These are phyloP conservation scores for Corchorus capsularis DNA, from an alignment of 345 rosid genomes.

Conservation along the genomic window DNA sequence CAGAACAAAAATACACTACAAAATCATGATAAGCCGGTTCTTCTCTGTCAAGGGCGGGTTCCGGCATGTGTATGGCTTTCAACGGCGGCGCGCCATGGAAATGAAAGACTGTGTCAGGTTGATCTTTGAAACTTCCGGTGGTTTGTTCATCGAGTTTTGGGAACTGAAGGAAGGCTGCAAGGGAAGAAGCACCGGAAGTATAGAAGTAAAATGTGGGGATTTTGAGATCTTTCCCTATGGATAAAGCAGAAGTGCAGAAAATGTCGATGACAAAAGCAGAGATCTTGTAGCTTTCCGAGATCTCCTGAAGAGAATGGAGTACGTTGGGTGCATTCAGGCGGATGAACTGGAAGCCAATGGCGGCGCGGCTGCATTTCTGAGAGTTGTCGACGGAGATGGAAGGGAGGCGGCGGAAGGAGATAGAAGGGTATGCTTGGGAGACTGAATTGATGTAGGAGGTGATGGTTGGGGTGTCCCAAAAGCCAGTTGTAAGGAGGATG, in stretches of 20 bases:
- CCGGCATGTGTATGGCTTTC: constrained; percentile 25
- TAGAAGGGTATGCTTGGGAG: constrained; percentile 27
- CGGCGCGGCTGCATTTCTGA: neutral
- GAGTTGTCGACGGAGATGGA: constrained; percentile 1
- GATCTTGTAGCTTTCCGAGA: constrained; percentile 22
- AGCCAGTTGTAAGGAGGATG: constrained; percentile 25
- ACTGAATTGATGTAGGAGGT: constrained; percentile 19
- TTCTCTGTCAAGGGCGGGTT: constrained; percentile 24
- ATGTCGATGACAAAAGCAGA: constrained; percentile 40
- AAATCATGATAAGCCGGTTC: constrained; percentile 25
- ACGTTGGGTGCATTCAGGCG: constrained; percentile 29
- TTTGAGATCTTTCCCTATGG: constrained; percentile 25
- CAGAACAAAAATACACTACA: constrained; percentile 22
- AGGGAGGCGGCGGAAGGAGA: constrained; percentile 39
- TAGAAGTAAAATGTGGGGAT: constrained; percentile 38
- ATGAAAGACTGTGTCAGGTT: neutral
- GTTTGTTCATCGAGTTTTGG: constrained; percentile 16
- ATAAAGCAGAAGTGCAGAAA: constrained; percentile 31
- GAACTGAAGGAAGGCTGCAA: constrained; percentile 28
- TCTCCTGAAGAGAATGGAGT: constrained; percentile 21
- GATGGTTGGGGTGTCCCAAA: constrained; percentile 4
- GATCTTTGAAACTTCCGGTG: constrained; percentile 14
- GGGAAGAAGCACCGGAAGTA: constrained; percentile 27
- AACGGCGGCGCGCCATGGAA: constrained; percentile 34
- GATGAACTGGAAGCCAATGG: constrained; percentile 25